Evolutionary conservation across 2,329 filamentous ascomycete genomes (phyloP).

Genomic region (Sarocladium strictum): DNA sequence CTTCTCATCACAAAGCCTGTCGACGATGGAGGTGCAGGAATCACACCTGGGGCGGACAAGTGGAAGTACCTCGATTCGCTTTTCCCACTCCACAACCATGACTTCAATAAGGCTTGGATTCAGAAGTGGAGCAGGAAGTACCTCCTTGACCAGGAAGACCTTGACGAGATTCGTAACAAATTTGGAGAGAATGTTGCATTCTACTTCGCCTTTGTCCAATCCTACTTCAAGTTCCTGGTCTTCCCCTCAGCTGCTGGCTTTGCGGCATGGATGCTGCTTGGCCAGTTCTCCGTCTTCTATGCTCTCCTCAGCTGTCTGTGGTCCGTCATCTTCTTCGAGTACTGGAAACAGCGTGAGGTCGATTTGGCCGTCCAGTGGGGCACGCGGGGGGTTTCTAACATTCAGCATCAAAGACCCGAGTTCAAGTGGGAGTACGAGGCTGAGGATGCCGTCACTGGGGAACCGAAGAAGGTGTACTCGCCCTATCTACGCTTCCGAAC

Average conservation of each 20-base stretch:
- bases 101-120: conserved; percentile 70
- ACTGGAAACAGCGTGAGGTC: conserved; percentile 89
- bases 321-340: conserved; percentile 86
- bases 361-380: conserved; percentile 86
- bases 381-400: conserved; percentile 74
- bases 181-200: conserved; percentile 85
- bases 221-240: conserved; percentile 81
- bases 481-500: conserved; percentile 67
- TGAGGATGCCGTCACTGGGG: conserved; percentile 76
- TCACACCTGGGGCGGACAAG: conserved; percentile 60
- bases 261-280: conserved; percentile 73
- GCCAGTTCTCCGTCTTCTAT: conserved; percentile 77
- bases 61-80: conserved; percentile 70
- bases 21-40: conserved; percentile 72
- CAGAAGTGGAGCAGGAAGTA: conserved; percentile 69
- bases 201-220: conserved; percentile 91
- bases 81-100: conserved; percentile 73
- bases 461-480: conserved; percentile 70
- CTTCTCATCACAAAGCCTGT: conserved; percentile 71
- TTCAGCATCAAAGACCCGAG: conserved; percentile 70
- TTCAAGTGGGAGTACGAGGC: conserved; percentile 75
- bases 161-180: conserved; percentile 69
- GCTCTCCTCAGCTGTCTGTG: conserved; percentile 75
- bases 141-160: conserved; percentile 56
- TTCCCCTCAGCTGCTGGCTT: conserved; percentile 76